Base-by-base conservation (phyloP, 129 eudicot genomes). In the Centrapalus pauciflorus region DNA sequence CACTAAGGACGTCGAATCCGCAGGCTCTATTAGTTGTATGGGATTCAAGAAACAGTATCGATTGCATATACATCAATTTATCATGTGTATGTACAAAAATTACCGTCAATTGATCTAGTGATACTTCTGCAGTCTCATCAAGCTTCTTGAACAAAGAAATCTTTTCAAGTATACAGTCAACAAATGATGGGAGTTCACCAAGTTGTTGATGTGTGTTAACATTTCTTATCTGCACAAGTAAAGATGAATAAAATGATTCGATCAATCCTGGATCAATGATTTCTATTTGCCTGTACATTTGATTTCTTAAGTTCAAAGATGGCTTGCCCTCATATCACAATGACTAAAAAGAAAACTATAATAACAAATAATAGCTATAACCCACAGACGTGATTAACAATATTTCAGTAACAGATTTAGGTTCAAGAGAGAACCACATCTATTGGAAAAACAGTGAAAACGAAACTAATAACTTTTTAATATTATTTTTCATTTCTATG, bases 31-130 rank as follows among this genome's bases (percentile, higher is more conserved):
- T 38, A 0, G 46, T 14, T 38, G 46, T 38, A 14, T 38, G 14
- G 46, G 46, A 37, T 37, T 35, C 33, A 4, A 63, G 14, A 40
- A 43, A 23, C 7, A 14, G 0, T 41, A 45, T 27, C 23, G 21
- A 38, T 38, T 5, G 56, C 33, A 37, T 56, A 14, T 33, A 23
- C 51, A 33, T 16, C 52, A 46, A 5, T 43, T 38, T 60, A 61
- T 32, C n/a, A 60, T 40, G 16, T 17, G 9, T 5, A 74, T 20
- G 7, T 8, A 46, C 43, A 24, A 56, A 46, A 24, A 24, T 16
- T 75, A 81, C 99, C 79, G 99, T 93, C 28, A 93, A 73, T 79
- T 93, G 99, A 79, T 93, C 96, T 78, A 93, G 45, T 46, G 59
- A 64, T 51, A 62, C 41, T 55, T 79, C 78, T 66, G 77, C 67